Evolutionary conservation across 805 yeast species (phyloP), one percentile per base, ranked within the genome.

Genomic region (Candida ficus): DNA sequence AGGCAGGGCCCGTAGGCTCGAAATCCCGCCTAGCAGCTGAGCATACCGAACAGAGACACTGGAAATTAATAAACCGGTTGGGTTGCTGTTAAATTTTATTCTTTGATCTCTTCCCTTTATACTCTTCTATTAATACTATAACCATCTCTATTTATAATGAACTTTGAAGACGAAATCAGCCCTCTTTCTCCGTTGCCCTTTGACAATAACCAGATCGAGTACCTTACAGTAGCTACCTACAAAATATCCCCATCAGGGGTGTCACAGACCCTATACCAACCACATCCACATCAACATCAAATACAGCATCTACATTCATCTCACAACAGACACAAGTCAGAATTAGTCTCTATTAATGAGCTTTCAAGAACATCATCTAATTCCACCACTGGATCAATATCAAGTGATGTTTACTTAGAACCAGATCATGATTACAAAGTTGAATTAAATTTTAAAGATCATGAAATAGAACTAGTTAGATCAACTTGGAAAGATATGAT

Each of bases 401-500:
- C 49, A 7, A 54, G 58, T 9, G 53, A 54, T 18, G 42, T 52
- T 20, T 48, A 47, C 21, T 39, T 47, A 12, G 56, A 53, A 8
- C 43, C 47, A 3, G 42, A 39, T 4, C 42, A 40, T 22, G 41
- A 46, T n/a, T 56, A 50, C 45, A 57, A 57, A 40, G 51, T 62
- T 14, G 53, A 53, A 9, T 48, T 64, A 19, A 52, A 52, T 23
- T 53, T 66, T 35, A 53, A 57, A 2, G 35, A 50, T 2, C 48
- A 60, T 10, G 72, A 68, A 45, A 54, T 54, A 11, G 50, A 52
- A n/a, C 44, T 66, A n/a, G 46, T 68, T 3, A 54, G 65, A 38
- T 51, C 52, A 7, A 58, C 70, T 5, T 68, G 72, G 72, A 42
- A 51, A 13, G 58, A 62, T 45, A 63, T 66, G 61, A 46, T 66